These are phyloP conservation scores for Hawksworthiomyces lignivorus DNA, from an alignment of 2,329 filamentous ascomycete genomes.

Conservation along the genomic window DNA sequence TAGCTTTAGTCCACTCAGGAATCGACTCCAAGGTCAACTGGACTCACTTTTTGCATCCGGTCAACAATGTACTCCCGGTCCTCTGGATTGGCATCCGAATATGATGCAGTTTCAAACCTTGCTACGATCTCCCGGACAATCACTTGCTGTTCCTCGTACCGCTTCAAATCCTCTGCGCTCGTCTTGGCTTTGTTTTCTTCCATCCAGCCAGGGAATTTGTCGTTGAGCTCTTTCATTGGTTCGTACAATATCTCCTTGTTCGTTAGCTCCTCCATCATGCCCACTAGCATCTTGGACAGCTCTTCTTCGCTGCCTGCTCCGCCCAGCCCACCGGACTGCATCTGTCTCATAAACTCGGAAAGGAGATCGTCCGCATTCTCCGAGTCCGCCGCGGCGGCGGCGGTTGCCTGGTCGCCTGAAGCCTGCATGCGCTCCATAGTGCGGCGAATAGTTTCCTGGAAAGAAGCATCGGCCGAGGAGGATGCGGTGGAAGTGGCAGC, in stretches of 20 bases:
- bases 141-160: conserved; percentile 73
- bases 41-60: conserved; percentile 86
- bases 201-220: conserved; percentile 89
- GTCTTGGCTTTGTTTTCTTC: conserved; percentile 63
- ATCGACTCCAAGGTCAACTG: too few relatives aligned
- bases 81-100: conserved; percentile 70
- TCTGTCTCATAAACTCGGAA: conserved; percentile 84
- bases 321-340: conserved; percentile 55
- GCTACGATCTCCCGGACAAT: conserved; percentile 79
- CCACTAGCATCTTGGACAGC: conserved; percentile 88
- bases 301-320: conserved; percentile 65
- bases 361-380: conserved; percentile 66
- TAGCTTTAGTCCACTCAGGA: conserved; percentile 8
- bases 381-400: conserved; percentile 58
- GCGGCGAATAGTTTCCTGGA: conserved; percentile 85
- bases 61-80: conserved; percentile 93
- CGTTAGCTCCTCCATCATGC: conserved; percentile 98
- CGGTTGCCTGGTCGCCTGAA: conserved; percentile 77
- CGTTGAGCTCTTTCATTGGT: conserved; percentile 93
- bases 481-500: conserved; percentile 21
- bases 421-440: conserved; percentile 96
- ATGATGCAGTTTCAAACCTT: conserved; percentile 77
- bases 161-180: conserved; percentile 62
- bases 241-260: conserved; percentile 98
- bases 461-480: conserved; percentile 46